Evolutionary conservation across 306 rosid genomes (phyloP).

Genomic region (Sophora flavescens): DNA sequence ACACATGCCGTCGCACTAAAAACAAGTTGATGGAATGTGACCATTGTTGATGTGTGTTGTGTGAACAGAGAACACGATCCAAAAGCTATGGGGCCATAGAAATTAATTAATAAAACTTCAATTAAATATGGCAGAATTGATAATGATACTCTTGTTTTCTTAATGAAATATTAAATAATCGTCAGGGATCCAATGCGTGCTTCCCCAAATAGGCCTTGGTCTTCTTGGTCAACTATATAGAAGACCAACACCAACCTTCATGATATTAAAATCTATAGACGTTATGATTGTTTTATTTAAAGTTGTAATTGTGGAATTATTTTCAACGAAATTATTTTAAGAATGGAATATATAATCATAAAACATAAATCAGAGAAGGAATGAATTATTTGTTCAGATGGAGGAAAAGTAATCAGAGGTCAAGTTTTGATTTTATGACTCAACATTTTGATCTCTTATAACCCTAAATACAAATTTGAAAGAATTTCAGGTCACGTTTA

Average conservation of each 20-base stretch:
- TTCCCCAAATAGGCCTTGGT: conserved; percentile 30
- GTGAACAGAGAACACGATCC: conserved; percentile 60
- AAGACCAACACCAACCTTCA: background rate
- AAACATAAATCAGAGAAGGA: too few species aligned
- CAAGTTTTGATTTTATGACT: too few species aligned
- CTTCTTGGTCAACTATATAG: conserved; percentile 45
- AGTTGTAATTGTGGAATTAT: too few species aligned
- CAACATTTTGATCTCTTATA: too few species aligned
- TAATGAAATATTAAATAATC: conserved; percentile 8
- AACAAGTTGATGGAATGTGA: conserved; percentile 43
- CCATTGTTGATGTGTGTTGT: conserved; percentile 37
- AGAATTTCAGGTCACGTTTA: too few species aligned
- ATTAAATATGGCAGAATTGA: conserved; percentile 3
- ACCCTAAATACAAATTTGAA: too few species aligned
- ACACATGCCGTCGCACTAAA: conserved; percentile 10
- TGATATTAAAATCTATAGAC: too few species aligned
- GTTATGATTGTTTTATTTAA: too few species aligned
- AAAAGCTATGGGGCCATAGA: conserved; percentile 52
- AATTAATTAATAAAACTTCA: conserved; percentile 4
- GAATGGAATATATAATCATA: too few species aligned
- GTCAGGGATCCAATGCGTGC: conserved; percentile 45
- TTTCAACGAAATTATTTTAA: too few species aligned
- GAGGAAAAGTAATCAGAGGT: too few species aligned
- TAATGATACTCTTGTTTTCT: background rate
- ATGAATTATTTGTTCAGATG: too few species aligned